phyloP scores from a whole-genome alignment of 2,329 filamentous ascomycete species.

The Aspergillus neotritici region DNA sequence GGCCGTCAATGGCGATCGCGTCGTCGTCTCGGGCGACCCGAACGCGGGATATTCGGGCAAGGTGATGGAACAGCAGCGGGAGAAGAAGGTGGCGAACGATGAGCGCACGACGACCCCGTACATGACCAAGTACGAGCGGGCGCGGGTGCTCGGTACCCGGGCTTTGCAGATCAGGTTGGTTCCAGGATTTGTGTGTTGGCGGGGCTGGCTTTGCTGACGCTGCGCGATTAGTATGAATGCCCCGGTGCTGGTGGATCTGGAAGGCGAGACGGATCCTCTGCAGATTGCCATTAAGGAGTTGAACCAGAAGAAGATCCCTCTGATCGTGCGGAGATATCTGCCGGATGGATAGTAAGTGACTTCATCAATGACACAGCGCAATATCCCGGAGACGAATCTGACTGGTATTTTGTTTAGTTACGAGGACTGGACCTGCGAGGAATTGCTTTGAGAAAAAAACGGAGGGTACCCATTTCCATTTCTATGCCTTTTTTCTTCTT shows the following conservation, averaged over 20 bases:
- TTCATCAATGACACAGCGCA: background rate
- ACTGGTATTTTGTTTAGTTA: conserved; percentile 55
- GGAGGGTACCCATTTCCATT: conserved; percentile 14
- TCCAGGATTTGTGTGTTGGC: background rate
- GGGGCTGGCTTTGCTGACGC: background rate
- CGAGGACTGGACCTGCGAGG: conserved; percentile 98
- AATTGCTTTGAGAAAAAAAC: conserved; percentile 57
- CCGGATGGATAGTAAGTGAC: conserved; percentile 82
- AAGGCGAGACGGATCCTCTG: conserved; percentile 94
- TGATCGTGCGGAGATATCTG: conserved; percentile 91
- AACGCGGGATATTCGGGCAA: conserved; percentile 47
- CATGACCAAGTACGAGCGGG: conserved; percentile 98
- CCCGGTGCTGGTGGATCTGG: conserved; percentile 89
- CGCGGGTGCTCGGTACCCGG: conserved; percentile 85
- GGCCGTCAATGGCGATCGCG: conserved; percentile 35
- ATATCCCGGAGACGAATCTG: conserved; percentile 5
- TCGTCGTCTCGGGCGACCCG: conserved; percentile 47
- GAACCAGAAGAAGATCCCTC: conserved; percentile 95
- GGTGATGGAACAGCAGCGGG: conserved; percentile 52
- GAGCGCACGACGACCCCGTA: conserved; percentile 91
- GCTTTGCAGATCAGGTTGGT: conserved; percentile 90
- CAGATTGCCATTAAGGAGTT: conserved; percentile 98
- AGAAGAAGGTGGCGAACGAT: conserved; percentile 87
- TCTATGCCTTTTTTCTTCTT: conserved; percentile 19
- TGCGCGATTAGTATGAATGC: conserved; percentile 74